phyloP scores from a whole-genome alignment of 768 basidiomycete species.

The Termitomyces sp. region DNA sequence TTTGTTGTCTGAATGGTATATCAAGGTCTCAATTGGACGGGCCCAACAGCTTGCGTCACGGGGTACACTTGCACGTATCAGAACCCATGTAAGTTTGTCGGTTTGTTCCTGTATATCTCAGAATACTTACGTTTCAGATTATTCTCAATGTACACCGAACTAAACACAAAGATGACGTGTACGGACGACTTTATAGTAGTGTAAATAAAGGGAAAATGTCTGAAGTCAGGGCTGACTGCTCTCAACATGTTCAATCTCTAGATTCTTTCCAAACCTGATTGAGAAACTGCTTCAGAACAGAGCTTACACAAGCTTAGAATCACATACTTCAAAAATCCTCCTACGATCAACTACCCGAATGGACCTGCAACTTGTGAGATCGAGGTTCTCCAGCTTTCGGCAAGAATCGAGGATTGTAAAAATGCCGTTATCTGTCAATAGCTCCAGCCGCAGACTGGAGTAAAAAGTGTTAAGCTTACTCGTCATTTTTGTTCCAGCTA shows the following conservation, averaged over 20 bases:
- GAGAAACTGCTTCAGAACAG: neutral
- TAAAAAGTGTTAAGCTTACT: slow-evolving; percentile 28
- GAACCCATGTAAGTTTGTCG: slow-evolving; percentile 31
- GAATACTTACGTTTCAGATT: slow-evolving; percentile 22
- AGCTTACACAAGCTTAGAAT: neutral
- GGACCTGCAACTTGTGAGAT: slow-evolving; percentile 64
- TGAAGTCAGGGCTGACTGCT: neutral
- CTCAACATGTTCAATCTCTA: neutral
- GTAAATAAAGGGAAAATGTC: neutral
- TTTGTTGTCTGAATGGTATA: neutral
- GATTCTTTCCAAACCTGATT: slow-evolving; percentile 25
- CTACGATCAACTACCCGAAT: slow-evolving; percentile 53
- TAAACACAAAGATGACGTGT: slow-evolving; percentile 10
- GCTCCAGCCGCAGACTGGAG: neutral
- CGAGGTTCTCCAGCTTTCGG: slow-evolving; percentile 41
- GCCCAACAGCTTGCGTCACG: slow-evolving; percentile 32
- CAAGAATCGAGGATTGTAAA: slow-evolving; percentile 57
- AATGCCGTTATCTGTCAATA: slow-evolving; percentile 41
- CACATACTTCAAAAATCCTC: slow-evolving; percentile 55
- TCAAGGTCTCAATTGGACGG: slow-evolving; percentile 31
- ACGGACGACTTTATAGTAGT: neutral
- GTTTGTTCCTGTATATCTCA: too few relatives aligned
- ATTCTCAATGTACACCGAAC: slow-evolving; percentile 38
- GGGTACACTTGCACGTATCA: slow-evolving; percentile 29
- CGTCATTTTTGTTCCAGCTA: slow-evolving; percentile 55